Percentiles rank a stretch among this genome's conserved stretches.
These are phyloP conservation scores for Neofusicoccum kwambonambiense DNA, from an alignment of 2,329 filamentous ascomycete species.

Conservation along the genomic window DNA sequence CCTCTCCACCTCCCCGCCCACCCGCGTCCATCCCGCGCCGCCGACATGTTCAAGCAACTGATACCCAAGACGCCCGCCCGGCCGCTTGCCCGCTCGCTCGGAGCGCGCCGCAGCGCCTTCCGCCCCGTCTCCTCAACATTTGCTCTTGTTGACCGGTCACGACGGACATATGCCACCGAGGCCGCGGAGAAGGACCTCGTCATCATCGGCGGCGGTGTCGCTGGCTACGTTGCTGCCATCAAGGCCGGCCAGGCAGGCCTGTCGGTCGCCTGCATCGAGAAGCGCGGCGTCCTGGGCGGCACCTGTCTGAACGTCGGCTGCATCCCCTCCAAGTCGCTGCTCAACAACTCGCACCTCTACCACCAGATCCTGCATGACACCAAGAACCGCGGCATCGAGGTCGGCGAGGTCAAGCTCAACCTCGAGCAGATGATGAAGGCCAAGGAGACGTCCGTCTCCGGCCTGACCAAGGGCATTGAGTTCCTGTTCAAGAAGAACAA, in stretches of 20 bases:
- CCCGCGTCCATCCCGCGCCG: slow-evolving; percentile 25
- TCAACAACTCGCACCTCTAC: slow-evolving; percentile 99
- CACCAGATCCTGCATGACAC: slow-evolving; percentile 96
- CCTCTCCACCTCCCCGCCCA: slow-evolving; percentile 21
- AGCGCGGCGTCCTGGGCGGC: slow-evolving; percentile 90
- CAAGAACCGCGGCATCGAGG: slow-evolving; percentile 95
- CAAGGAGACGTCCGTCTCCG: slow-evolving; percentile 85
- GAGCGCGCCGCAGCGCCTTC: slow-evolving; percentile 35
- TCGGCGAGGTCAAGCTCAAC: slow-evolving; percentile 96
- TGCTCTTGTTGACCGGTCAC: slow-evolving; percentile 51
- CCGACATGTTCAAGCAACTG: slow-evolving; percentile 53
- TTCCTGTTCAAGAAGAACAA: slow-evolving; percentile 99
- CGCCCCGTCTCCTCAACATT: slow-evolving; percentile 38
- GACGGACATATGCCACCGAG: slow-evolving; percentile 58
- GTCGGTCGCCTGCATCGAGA: slow-evolving; percentile 98
- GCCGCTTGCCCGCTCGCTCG: slow-evolving; percentile 36
- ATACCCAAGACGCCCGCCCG: slow-evolving; percentile 51
- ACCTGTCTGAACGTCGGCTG: slow-evolving; percentile 99
- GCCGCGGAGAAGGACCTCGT: slow-evolving; percentile 88
- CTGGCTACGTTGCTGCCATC: slow-evolving; percentile 97
- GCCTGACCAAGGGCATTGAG: slow-evolving; percentile 95
- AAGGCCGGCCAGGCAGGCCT: slow-evolving; percentile 97
- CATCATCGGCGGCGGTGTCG: slow-evolving; percentile 96
- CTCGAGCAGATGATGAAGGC: slow-evolving; percentile 96
- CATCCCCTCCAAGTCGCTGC: slow-evolving; percentile 97